Percentiles rank a stretch among this genome's conserved stretches.
phyloP scores from a whole-genome alignment of 2,329 filamentous ascomycete species.

The Phyllosticta ampelicida region DNA sequence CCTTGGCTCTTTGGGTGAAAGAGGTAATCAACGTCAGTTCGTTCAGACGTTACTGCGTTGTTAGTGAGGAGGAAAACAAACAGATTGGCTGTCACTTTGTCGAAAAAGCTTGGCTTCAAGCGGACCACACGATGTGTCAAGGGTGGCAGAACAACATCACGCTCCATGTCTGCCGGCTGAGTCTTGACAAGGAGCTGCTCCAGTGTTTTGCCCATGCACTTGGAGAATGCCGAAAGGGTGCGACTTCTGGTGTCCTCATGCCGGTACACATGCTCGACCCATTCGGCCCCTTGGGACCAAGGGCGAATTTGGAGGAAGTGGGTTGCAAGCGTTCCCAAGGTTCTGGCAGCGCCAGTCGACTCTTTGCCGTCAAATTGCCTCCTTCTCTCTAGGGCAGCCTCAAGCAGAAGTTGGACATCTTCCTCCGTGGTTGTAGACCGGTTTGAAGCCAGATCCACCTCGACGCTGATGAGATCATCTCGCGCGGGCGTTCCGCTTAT shows the following conservation, averaged over 20 bases:
- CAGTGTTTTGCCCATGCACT: conserved; percentile 58
- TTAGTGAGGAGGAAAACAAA: conserved; percentile 77
- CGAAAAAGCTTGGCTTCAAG: conserved; percentile 73
- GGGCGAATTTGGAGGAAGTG: conserved; percentile 68
- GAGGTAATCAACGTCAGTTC: conserved; percentile 75
- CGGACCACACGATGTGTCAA: conserved; percentile 62
- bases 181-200: conserved; percentile 76
- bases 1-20: conserved; percentile 68
- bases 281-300: conserved; percentile 65
- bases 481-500: conserved; percentile 84
- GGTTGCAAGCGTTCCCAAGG: conserved; percentile 51
- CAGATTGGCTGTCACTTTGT: conserved; percentile 71
- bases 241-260: conserved; percentile 39
- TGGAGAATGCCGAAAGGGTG: conserved; percentile 44
- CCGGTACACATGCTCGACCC: conserved; percentile 58
- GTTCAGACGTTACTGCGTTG: conserved; percentile 80
- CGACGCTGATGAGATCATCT: conserved; percentile 62
- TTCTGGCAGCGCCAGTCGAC: conserved; percentile 42
- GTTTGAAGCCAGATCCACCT: conserved; percentile 42
- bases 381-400: conserved; percentile 28
- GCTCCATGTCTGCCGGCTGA: conserved; percentile 56
- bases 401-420: conserved; percentile 14
- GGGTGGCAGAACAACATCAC: conserved; percentile 54
- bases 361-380: conserved; percentile 29
- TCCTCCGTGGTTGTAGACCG: conserved; percentile 23